phyloP scores from a whole-genome alignment of 441 rosid species.

The Populus tomentosa region DNA sequence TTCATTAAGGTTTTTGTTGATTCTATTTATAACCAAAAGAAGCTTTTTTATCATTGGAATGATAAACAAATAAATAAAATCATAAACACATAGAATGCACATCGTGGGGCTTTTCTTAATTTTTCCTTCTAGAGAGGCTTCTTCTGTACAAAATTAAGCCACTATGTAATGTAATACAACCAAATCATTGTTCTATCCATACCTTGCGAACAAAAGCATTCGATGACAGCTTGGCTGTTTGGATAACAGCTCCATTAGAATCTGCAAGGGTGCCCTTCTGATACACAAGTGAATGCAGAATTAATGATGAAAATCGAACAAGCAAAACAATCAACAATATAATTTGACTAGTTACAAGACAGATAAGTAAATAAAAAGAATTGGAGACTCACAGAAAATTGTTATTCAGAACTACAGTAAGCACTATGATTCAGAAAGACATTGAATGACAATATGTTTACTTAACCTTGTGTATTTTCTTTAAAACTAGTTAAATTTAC shows the following conservation, averaged over 20 bases:
- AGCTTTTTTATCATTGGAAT: neutral
- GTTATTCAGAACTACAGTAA: neutral
- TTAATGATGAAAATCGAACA: neutral
- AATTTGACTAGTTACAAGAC: neutral
- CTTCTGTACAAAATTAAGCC: conserved; percentile 1
- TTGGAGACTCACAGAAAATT: neutral
- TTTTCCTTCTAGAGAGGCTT: conserved; percentile 3
- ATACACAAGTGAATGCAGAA: neutral
- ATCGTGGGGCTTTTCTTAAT: neutral
- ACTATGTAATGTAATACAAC: neutral
- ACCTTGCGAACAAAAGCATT: conserved; percentile 74
- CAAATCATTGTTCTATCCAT: conserved; percentile 11
- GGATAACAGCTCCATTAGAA: conserved; percentile 31
- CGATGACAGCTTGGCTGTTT: conserved; percentile 46
- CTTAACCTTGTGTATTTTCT: neutral
- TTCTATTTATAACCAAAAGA: neutral
- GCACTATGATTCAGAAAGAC: neutral
- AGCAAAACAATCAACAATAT: neutral
- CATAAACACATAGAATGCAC: neutral
- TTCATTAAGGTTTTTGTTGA: neutral
- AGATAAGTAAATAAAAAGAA: neutral
- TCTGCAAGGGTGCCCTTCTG: conserved; percentile 45
- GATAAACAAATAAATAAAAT: neutral
- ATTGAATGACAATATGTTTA: neutral
- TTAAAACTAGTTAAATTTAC: neutral